Evolutionary conservation across 177 flowering plant genomes (phyloP).

Genomic region (Vitis hybrid): DNA sequence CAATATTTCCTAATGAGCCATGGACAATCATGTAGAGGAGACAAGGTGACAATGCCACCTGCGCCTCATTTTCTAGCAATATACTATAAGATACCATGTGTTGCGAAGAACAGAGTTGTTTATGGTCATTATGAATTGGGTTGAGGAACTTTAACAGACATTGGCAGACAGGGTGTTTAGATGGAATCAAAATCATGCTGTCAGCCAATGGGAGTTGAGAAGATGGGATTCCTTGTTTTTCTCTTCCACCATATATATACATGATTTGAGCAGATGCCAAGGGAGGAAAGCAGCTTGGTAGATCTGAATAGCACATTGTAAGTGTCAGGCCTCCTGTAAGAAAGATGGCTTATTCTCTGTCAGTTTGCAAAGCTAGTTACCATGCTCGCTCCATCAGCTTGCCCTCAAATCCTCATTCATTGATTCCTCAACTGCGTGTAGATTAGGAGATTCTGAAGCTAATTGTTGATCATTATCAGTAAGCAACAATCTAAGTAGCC

Average conservation of each 20-base stretch:
- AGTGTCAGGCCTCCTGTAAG: neutral
- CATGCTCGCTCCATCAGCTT: slow-evolving; percentile 27
- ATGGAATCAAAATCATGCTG: too few relatives aligned
- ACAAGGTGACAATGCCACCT: too few relatives aligned
- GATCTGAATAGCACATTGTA: neutral
- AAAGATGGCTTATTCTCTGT: slow-evolving; percentile 9
- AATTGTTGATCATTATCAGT: slow-evolving; percentile 18
- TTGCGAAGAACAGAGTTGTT: too few relatives aligned
- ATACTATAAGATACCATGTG: too few relatives aligned
- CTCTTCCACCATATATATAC: neutral
- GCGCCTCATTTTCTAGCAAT: too few relatives aligned
- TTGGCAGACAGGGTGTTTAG: neutral
- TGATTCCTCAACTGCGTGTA: slow-evolving; percentile 3
- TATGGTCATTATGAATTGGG: too few relatives aligned
- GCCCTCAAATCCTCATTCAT: slow-evolving; percentile 25
- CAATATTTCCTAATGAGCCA: too few relatives aligned
- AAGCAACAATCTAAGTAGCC: slow-evolving; percentile 11
- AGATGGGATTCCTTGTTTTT: neutral
- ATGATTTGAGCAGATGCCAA: neutral
- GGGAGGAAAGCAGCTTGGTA: neutral
- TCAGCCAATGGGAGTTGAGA: neutral
- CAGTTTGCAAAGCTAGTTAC: slow-evolving; percentile 17
- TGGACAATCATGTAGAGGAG: too few relatives aligned
- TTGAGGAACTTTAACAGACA: neutral
- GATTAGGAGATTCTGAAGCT: slow-evolving; percentile 18